Evolutionary conservation across 2,329 filamentous ascomycete genomes (phyloP).

Genomic region (Xylariaceae sp.): DNA sequence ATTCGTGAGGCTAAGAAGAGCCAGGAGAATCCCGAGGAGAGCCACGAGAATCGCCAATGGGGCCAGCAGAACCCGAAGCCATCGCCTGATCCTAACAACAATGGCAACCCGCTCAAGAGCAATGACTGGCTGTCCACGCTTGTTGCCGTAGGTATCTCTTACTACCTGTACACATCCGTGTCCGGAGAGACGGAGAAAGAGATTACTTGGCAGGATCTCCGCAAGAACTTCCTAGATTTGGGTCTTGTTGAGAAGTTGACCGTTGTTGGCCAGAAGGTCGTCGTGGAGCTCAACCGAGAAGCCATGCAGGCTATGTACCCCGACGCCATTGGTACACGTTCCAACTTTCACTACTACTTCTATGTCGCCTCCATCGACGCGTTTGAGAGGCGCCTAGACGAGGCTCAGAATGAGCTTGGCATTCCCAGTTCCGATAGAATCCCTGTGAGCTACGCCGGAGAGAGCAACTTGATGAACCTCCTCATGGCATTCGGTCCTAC

Average conservation of each 20-base stretch:
- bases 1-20: conserved; percentile 7
- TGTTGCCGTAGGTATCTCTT: conserved; percentile 43
- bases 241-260: conserved; percentile 92
- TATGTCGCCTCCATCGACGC: conserved; percentile 90
- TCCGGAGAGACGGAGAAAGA: conserved; percentile 53
- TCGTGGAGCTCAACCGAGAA: conserved; percentile 74
- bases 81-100: conserved; percentile 14
- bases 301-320: conserved; percentile 67
- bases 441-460: conserved; percentile 79
- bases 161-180: conserved; percentile 41
- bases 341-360: conserved; percentile 82
- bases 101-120: conserved; percentile 16
- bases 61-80: conserved; percentile 24
- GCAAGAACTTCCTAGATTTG: conserved; percentile 90
- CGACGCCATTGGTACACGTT: conserved; percentile 63
- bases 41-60: conserved; percentile 2
- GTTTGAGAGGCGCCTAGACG: conserved; percentile 83
- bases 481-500: conserved; percentile 80
- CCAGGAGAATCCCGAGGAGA: conserved; percentile 21
- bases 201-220: conserved; percentile 97
- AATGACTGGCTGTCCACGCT: conserved; percentile 45
- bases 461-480: conserved; percentile 68
- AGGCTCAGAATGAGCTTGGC: conserved; percentile 78
- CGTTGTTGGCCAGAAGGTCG: conserved; percentile 70
- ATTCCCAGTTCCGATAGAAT: conserved; percentile 88